Evolutionary conservation across 768 basidiomycete species (phyloP), one percentile per base, ranked within the genome.

Genomic region (Coprinopsis cinerea): DNA sequence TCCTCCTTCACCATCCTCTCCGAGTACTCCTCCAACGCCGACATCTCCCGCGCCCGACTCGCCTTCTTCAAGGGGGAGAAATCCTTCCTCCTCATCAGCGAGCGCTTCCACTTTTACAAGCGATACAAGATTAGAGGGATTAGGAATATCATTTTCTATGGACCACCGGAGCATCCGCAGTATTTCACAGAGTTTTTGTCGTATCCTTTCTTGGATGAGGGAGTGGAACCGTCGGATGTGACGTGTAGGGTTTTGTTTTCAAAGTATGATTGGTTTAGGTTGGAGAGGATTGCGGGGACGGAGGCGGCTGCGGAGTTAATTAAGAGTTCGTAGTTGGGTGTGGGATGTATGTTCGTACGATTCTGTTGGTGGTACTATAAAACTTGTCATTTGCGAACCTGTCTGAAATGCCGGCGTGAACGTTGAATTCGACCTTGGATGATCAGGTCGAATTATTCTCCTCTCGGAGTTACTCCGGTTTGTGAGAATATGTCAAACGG

Each of bases 41-140:
- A 98, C 48, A 95, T 99, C 55, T 89, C 90, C 3, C 84, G 93
- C 2, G 95, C 94, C 0, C 79, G 96, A 37, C 89, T 93, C 57
- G 81, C 86, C 0, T 98, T 99, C 72, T 97, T 95, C 77, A 76
- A 75, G 18, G 90, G 89, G 35, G 83, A 85, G 57, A 91, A 85
- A 56, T 73, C 86, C 0, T 91, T 98, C 73, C 65, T 99, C 25
- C 75, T 98, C 54, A 74, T 97, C 61, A 95, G 89, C 58, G 96
- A 99, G 63, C 82, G 96, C n/a, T 98, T 97, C 75, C 94, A 99
- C 66, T 99, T 98, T 66, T 97, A 92, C 75, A 81, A 90, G 55
- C 74, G 92, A 50, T 98, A 98, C 71, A 92, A 90, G 57, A 81
- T 98, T 44, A 77, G 93, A 56, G 96, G 95, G 4, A 89, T 92